Conservation (phyloP, 2,329 filamentous ascomycete genomes). For the Falciphora oryzae region DNA sequence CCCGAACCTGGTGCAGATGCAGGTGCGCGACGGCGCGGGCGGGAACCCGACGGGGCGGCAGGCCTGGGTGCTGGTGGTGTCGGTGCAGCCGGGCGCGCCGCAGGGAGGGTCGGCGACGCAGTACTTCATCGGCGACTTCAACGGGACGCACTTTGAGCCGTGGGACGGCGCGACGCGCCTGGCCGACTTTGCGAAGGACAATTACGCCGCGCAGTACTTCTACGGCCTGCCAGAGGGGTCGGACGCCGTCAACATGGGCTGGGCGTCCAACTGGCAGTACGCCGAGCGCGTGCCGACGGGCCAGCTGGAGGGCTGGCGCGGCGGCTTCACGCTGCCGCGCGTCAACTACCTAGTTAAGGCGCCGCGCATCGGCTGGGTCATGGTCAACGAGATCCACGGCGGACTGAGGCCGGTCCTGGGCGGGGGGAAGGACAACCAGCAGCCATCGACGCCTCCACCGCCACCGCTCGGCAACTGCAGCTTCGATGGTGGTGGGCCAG, state of each 20-base stretch:
- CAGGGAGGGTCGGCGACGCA: constrained; percentile 48
- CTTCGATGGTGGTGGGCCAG: background rate
- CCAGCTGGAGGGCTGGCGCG: constrained; percentile 44
- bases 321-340: constrained; percentile 46
- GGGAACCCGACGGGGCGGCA: constrained; percentile 6
- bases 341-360: constrained; percentile 45
- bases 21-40: constrained; percentile 28
- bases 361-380: constrained; percentile 42
- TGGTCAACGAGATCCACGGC: constrained; percentile 43
- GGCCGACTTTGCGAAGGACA: constrained; percentile 44
- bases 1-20: constrained; percentile 54
- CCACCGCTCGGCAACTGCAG: background rate
- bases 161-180: constrained; percentile 35
- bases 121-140: constrained; percentile 55
- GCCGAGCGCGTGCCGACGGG: constrained; percentile 47
- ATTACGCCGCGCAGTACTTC: constrained; percentile 54
- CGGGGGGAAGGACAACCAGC: constrained; percentile 18
- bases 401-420: constrained; percentile 42
- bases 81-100: constrained; percentile 52
- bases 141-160: constrained; percentile 55
- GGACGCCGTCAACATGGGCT: constrained; percentile 43
- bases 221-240: constrained; percentile 33
- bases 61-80: constrained; percentile 42
- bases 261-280: constrained; percentile 58
- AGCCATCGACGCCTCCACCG: background rate